Base-by-base conservation (phyloP, 106 monocot genomes). In the Hemerocallis citrina region DNA sequence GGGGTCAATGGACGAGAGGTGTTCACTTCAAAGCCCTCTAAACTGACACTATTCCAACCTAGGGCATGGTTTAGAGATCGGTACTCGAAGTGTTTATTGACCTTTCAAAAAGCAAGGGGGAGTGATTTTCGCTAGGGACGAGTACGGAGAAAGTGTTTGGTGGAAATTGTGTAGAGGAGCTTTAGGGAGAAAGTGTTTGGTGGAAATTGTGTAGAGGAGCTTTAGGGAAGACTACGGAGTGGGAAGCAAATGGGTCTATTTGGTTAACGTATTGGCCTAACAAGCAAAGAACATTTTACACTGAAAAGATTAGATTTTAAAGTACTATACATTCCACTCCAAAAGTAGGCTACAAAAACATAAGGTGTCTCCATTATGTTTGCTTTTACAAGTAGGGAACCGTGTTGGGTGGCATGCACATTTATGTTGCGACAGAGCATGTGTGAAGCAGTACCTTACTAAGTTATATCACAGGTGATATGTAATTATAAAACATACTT, bases 181-280 rank as follows among this genome's bases (percentile, higher is more conserved):
- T 1, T 3, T 56, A 3, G 74, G 74, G 38, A 75, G n/a, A 89
- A 6, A 73, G 59, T 22, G 81, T 81, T 24, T 43, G 69, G 32
- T 85, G 89, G 89, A 85, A 84, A 50, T 10, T 89, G 33, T 67
- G 75, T 41, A 22, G 47, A 22, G 42, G 34, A 33, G 63, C 70
- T 1, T 3, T 56, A 3, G 74, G 74, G 38, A 75, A 65, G 64
- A 76, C 36, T 6, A 81, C 77, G 77, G 75, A 84, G 55, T 89
- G 84, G 89, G 84, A 84, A 49, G 70, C 81, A 24, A 65, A 27
- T 60, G 88, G 88, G 1, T 63, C 51, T 58, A 65, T 88, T 61
- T 76, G 88, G 79, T 24, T 88, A n/a, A 88, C 76, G 10, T 88
- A 88, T 33, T 83, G 82, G 88, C 88, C 82, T 33, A 88, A 88